Evolutionary conservation across 2,329 filamentous ascomycete genomes (phyloP), one percentile per base, ranked within the genome.

Genomic region (Cytospora piceae): DNA sequence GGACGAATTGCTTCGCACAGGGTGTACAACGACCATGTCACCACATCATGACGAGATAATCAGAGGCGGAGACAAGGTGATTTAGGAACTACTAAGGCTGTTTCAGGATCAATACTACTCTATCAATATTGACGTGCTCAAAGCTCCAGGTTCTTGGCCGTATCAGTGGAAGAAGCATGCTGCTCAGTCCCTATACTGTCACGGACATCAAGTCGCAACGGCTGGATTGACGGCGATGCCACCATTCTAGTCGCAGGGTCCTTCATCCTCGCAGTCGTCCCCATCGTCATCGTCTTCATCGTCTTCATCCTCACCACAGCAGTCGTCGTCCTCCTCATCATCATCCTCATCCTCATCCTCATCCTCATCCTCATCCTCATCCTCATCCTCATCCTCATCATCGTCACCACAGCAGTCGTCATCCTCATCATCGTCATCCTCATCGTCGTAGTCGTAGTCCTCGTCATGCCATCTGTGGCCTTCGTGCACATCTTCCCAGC

Each of bases 51-150:
- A 42, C 39, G 46, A 49, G 31, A 20, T 17, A 9, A n/a, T 34
- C n/a, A 51, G n/a, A 32, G 9, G n/a, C 17, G 34, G 57, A 15
- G 11, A 27, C n/a, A 32, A 31, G 39, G 12, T 42, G 17, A 17
- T 27, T 53, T 57, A 57, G n/a, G 57, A 17, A 27, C 20, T 29
- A n/a, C 15, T 29, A 58, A 54, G 64, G 37, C 55, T 65, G 22
- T 27, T 9, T 67, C 42, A 20, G 17, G 49, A 61, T 27, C 17
- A 31, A 65, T 67, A 31, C 62, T 67, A 61, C 9, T 58, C 49
- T 67, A 67, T 58, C 42, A 52, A 62, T 67, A 24, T 39, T 57
- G n/a, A 56, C 27, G 42, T 42, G 55, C 54, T 32, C 55, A 5
- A 15, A 39, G 39, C 32, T 46, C n/a, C 49, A 29, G 61, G 62